Evolutionary conservation across 2,329 filamentous ascomycete genomes (phyloP).

Genomic region (Zopfia rhizophila): DNA sequence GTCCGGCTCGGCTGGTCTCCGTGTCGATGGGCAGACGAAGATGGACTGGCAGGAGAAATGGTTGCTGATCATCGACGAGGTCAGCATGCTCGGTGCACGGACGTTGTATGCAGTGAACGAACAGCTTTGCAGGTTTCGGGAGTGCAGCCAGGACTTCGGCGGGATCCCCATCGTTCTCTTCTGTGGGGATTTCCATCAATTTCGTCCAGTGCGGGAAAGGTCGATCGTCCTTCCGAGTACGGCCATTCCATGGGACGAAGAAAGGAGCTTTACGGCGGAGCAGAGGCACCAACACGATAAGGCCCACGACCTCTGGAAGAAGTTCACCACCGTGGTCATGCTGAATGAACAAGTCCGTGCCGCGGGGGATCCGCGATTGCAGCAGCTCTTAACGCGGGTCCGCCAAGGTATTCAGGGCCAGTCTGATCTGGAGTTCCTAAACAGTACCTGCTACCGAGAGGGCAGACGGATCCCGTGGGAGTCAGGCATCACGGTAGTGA

Average conservation of each 20-base stretch:
- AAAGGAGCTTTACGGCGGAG: constrained; percentile 1
- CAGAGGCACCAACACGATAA: constrained; percentile 14
- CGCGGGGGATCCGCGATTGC: constrained; percentile 1
- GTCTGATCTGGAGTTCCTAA: constrained; percentile 2
- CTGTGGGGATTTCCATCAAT: constrained; percentile 7
- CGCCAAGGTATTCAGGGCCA: constrained; percentile 3
- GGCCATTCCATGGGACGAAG: constrained; percentile 8
- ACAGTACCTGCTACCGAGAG: constrained; percentile 5
- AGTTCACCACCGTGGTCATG: constrained; percentile 9
- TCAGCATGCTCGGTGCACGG: constrained; percentile 6
- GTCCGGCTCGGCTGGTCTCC: neutral
- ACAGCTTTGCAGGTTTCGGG: neutral
- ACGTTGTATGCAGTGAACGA: constrained; percentile 13
- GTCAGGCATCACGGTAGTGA: constrained; percentile 9
- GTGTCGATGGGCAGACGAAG: constrained; percentile 5
- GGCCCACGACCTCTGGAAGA: constrained; percentile 12
- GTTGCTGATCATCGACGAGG: too few relatives aligned
- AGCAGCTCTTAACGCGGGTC: constrained; percentile 3
- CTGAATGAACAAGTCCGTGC: too few relatives aligned
- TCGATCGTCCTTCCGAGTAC: constrained; percentile 4
- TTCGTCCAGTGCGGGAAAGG: constrained; percentile 9
- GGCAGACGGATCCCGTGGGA: constrained; percentile 12
- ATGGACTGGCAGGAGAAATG: constrained; percentile 14
- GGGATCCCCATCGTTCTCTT: constrained; percentile 12
- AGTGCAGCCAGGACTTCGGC: constrained; percentile 3